Evolutionary conservation across 2,329 filamentous ascomycete species (phyloP), one percentile per base, ranked within the genome.

Genomic region (Bertia moriformis): DNA sequence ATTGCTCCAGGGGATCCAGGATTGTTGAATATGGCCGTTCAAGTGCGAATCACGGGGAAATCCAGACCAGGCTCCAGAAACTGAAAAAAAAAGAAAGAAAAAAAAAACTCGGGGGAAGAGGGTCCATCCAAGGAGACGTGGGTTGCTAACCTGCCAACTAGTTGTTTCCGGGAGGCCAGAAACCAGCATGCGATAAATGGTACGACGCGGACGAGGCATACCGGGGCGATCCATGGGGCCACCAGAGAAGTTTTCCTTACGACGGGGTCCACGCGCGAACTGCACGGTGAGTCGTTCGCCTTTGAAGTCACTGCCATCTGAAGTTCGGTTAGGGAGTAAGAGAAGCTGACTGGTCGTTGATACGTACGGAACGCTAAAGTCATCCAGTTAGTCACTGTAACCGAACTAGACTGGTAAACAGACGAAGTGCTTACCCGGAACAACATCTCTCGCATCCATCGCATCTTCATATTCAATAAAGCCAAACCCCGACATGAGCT

Each of bases 401-500:
- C n/a, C n/a, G n/a, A n/a, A n/a, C n/a, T n/a, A n/a, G n/a, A n/a
- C n/a, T n/a, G n/a, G n/a, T n/a, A n/a, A n/a, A n/a, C n/a, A n/a
- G 10, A 29, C 10, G 24, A 29, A 35, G 10, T 7, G 7, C 80
- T 67, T 75, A 95, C 91, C 89, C 63, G 91, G 91, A 55, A 98
- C 91, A 47, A 98, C 88, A 66, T 98, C 91, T 57, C 89, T 83
- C 50, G 91, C 91, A 66, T 98, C 91, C 83, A 95, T 85, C 42
- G 87, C 78, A 66, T 96, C 91, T 63, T 95, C 93, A 65, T 96
- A 98, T 63, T 98, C 91, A 59, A 98, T 94, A 69, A 98, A 98
- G 59, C 91, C 91, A 58, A 98, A 98, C 55, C 91, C 91, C 59
- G 94, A 96, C 91, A 98, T 98, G 47, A 98, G 78, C 71, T 98